phyloP scores from a whole-genome alignment of 768 basidiomycete genomes.

The Rossbeevera mucosa region DNA sequence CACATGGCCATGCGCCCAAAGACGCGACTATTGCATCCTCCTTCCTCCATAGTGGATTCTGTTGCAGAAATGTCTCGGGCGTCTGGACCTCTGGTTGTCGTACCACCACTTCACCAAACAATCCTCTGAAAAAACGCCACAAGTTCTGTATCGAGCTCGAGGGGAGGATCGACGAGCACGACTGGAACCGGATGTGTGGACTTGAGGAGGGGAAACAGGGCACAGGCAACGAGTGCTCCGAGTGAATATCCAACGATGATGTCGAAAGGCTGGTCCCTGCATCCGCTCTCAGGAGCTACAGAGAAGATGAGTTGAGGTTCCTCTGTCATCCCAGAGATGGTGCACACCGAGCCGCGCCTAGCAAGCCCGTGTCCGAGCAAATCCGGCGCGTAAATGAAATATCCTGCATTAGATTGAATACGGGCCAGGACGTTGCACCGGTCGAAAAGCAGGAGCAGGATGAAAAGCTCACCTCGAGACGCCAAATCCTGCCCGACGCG shows the following conservation, averaged over 20 bases:
- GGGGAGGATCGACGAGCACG: conserved; percentile 20
- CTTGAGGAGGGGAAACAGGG: conserved; percentile 15
- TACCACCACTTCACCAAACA: neutral
- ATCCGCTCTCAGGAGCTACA: neutral
- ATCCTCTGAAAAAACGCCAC: neutral
- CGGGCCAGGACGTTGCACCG: neutral
- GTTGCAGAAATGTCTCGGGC: neutral
- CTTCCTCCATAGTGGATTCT: neutral
- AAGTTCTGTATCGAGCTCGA: neutral
- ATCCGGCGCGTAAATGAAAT: conserved; percentile 22
- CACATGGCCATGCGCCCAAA: conserved; percentile 1
- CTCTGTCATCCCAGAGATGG: conserved; percentile 9
- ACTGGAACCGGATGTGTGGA: conserved; percentile 4
- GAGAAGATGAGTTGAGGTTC: conserved; percentile 14
- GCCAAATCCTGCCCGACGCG: conserved; percentile 13
- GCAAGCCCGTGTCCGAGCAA: conserved; percentile 19
- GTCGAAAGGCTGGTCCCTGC: neutral
- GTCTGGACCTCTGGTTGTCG: neutral
- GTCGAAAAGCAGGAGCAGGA: neutral
- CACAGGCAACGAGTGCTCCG: conserved; percentile 13
- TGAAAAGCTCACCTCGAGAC: conserved; percentile 13
- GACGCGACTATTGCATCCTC: conserved; percentile 1
- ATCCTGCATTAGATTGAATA: conserved; percentile 12
- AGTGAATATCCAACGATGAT: conserved; percentile 22
- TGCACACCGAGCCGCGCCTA: conserved; percentile 6